phyloP scores from a whole-genome alignment of 768 basidiomycete genomes.

The Auriscalpium orientale region DNA sequence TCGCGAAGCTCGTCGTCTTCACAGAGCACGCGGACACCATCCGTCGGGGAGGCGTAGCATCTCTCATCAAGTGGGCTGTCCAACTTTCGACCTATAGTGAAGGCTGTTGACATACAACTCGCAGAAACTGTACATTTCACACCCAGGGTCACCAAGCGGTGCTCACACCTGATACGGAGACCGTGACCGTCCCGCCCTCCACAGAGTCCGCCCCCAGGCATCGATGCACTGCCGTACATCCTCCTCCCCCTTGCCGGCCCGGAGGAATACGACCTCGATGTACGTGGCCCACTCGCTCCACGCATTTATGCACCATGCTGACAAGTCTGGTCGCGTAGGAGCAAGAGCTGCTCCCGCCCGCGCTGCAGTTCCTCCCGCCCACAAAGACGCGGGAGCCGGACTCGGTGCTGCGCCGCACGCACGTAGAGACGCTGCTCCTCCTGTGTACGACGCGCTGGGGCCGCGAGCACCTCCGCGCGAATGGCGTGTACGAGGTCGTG shows the following conservation, averaged over 20 bases:
- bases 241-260: slow-evolving; percentile 89
- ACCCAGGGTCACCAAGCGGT: slow-evolving; percentile 61
- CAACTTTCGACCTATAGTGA: not conserved
- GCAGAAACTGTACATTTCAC: slow-evolving; percentile 76
- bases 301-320: not conserved
- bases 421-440: slow-evolving; percentile 84
- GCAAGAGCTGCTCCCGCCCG: slow-evolving; percentile 77
- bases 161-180: slow-evolving; percentile 54
- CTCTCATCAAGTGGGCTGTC: slow-evolving; percentile 68
- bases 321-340: slow-evolving; percentile 38
- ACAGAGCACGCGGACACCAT: slow-evolving; percentile 87
- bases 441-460: slow-evolving; percentile 88
- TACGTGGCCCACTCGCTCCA: slow-evolving; percentile 23
- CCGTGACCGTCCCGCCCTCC: slow-evolving; percentile 51
- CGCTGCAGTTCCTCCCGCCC: slow-evolving; percentile 81
- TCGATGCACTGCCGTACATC: slow-evolving; percentile 79
- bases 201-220: slow-evolving; percentile 56
- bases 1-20: slow-evolving; percentile 76
- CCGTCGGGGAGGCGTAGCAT: slow-evolving; percentile 79
- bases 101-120: slow-evolving; percentile 9
- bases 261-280: slow-evolving; percentile 91
- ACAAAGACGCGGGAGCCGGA: slow-evolving; percentile 83
- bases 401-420: slow-evolving; percentile 63
- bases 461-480: slow-evolving; percentile 66
- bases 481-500: slow-evolving; percentile 85